A percentile compares a stretch with the other conserved stretches of the same genome.
Conservation (phyloP, 768 basidiomycete genomes). For the Suillus discolor region DNA sequence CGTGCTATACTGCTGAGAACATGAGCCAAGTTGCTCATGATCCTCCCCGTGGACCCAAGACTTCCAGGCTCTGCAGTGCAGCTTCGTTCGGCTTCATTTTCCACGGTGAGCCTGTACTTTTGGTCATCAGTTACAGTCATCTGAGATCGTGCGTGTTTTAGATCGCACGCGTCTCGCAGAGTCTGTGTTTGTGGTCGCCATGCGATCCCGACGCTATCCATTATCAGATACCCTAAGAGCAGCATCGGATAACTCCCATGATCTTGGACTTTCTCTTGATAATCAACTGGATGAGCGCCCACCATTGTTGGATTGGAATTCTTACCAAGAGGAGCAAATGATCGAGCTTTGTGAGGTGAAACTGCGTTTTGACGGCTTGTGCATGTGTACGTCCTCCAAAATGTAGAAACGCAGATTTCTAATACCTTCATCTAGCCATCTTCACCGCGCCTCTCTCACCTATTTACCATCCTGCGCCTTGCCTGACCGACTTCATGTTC, state of each 20-base stretch:
- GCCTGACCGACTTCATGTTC: constrained; percentile 50
- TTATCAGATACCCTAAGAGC: constrained; percentile 30
- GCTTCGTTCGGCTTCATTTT: constrained; percentile 66
- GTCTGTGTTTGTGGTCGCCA: constrained; percentile 60
- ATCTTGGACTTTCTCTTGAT: constrained; percentile 38
- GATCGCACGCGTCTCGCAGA: constrained; percentile 39
- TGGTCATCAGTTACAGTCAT: not conserved
- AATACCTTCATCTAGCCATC: constrained; percentile 36
- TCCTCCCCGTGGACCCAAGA: constrained; percentile 36
- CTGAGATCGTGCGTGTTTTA: constrained; percentile 7
- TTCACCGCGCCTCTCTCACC: constrained; percentile 47
- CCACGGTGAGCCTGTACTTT: constrained; percentile 43
- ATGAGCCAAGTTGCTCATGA: constrained; percentile 33
- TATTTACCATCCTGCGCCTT: constrained; percentile 38
- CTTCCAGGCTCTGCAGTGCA: constrained; percentile 49
- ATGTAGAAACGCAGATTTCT: not conserved
- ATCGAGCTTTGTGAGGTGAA: constrained; percentile 66
- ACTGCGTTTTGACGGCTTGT: constrained; percentile 47
- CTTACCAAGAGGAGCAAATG: constrained; percentile 58
- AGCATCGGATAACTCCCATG: constrained; percentile 41
- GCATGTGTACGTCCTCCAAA: constrained; percentile 41
- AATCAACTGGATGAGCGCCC: constrained; percentile 25
- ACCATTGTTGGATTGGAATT: constrained; percentile 46
- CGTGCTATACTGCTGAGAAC: constrained; percentile 38
- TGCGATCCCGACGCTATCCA: constrained; percentile 57